Percentiles rank a stretch among this genome's conserved stretches.
These are phyloP conservation scores for Sarcomyxa edulis DNA, from an alignment of 768 basidiomycete genomes.

Conservation along the genomic window DNA sequence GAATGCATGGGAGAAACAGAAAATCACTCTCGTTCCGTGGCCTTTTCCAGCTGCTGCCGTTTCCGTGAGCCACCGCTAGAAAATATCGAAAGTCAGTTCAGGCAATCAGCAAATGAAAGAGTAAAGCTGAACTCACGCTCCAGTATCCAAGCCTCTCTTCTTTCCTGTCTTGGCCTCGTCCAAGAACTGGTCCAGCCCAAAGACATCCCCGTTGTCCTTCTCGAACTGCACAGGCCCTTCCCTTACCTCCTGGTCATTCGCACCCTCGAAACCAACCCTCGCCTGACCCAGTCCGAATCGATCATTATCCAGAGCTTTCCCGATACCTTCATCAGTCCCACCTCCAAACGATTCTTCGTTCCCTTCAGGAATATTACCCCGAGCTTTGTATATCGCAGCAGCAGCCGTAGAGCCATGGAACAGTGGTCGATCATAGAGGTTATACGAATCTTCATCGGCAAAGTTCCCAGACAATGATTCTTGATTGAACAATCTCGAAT, in stretches of 20 bases:
- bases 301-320: constrained; percentile 86
- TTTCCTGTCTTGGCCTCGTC: constrained; percentile 95
- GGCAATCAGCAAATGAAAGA: background rate
- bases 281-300: constrained; percentile 87
- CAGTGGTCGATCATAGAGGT: constrained; percentile 88
- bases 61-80: constrained; percentile 57
- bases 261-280: constrained; percentile 86
- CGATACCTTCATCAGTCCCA: constrained; percentile 94
- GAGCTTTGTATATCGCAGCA: constrained; percentile 99
- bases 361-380: constrained; percentile 77
- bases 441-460: constrained; percentile 91
- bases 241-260: constrained; percentile 74
- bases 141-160: constrained; percentile 81
- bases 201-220: constrained; percentile 96
- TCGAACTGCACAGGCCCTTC: constrained; percentile 99
- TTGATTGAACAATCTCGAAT: constrained; percentile 96
- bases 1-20: background rate
- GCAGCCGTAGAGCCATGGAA: constrained; percentile 96
- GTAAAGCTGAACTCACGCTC: constrained; percentile 49
- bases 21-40: constrained; percentile 33
- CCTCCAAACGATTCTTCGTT: constrained; percentile 92
- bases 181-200: constrained; percentile 94
- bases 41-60: constrained; percentile 63
- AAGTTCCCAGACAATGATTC: constrained; percentile 80
- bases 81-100: background rate